Evolutionary conservation across 2,329 filamentous ascomycete species (phyloP), one percentile per base, ranked within the genome.

Genomic region (Penicillium sp.): DNA sequence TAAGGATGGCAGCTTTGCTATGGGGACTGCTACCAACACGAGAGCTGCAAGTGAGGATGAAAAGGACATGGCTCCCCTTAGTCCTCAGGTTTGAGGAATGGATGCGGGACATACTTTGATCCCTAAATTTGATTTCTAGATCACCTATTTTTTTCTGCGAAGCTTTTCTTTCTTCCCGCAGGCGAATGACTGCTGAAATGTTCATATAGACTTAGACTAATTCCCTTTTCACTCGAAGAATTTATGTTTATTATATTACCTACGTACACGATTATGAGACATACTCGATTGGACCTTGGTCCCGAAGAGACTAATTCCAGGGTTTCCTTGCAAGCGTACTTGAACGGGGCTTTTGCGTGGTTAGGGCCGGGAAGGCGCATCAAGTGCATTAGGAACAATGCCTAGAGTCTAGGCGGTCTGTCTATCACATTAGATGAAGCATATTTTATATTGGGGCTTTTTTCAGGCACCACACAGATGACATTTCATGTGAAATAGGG

Each of bases 1-100:
- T 27, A 35, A 55, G 8, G 68, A 67, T 54, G 69, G 69, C 5
- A 71, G 68, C 50, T 69, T 70, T 62, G 68, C 64, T 6, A 55
- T 53, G 15, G 62, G 63, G 6, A 64, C 65, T 15, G 63, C 66
- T 5, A 67, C 67, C 1, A 70, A 70, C 50, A 50, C 46, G 31
- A 64, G 48, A 6, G 8, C 12, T 41, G 23, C 2, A 23, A 8
- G 3, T 6, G 2, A 5, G 6, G 15, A 25, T 5, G 37, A 19
- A 29, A 52, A 41, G 17, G 19, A 53, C 27, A 9, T n/a, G n/a
- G 19, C 8, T 46, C 33, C 33, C 17, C 15, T 46, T 27, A n/a
- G 25, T 38, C 25, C 40, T 31, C 8, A 21, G 25, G 48, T 53
- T 46, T 47, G 4, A 46, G 10, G 27, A 19, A 43, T 29, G 19